Evolutionary conservation across 2,329 filamentous ascomycete species (phyloP), one percentile per base, ranked within the genome.

Genomic region (Lachnellula arida): DNA sequence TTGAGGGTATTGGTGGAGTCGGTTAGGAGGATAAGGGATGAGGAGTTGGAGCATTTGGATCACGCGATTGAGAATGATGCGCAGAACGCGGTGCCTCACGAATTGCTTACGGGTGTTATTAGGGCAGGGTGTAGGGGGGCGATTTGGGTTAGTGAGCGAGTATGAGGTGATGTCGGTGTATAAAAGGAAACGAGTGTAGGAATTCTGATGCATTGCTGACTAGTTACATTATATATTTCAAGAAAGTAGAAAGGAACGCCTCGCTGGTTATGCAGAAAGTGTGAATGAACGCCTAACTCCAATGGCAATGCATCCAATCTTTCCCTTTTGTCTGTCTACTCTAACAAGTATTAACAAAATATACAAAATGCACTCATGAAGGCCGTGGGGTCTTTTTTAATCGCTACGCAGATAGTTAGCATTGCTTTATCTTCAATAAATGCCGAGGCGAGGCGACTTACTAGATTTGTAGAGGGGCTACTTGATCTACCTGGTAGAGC

Each of bases 401-500:
- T 66, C 53, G 55, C 63, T 66, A 28, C 4, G 52, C 44, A 44
- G 4, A 4, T 2, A 25, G 52, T 63, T 53, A 65, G 62, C 23
- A 43, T 46, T 42, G 28, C 22, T 12, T 44, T 25, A n/a, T 44
- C 15, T 23, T 12, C 22, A 8, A 23, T 28, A n/a, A n/a, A 28
- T n/a, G 14, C 50, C 17, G 25, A 19, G 19, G 23, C 12, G 35
- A 34, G 15, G 42, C 25, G 40, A 81, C 88, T 86, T 79, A 91
- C 89, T 99, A 99, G 68, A 99, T 97, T 75, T 97, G 91, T 74
- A 99, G 78, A 55, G 94, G 94, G 66, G 94, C 95, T 70, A 99
- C 87, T 72, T 95, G 88, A 72, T 99, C 94, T 54, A 97, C 90
- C 69, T 93, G 91, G 74, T 96, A 97, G 60, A 97, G 81, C 94